Evolutionary conservation across 2,329 filamentous ascomycete species (phyloP).

Genomic region (Botrytis sinoallii): DNA sequence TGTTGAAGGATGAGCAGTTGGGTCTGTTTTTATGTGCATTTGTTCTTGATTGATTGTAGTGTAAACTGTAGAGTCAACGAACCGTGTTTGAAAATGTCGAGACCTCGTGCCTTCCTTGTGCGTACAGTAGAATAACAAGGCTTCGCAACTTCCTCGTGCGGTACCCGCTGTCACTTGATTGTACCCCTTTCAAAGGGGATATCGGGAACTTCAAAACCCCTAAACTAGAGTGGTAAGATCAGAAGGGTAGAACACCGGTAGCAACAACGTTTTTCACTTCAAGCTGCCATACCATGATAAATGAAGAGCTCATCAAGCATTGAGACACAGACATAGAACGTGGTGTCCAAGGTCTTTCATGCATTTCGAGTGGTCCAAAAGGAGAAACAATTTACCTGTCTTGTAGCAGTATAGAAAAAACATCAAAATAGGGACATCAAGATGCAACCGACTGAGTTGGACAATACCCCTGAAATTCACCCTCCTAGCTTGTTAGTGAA

Average conservation of each 20-base stretch:
- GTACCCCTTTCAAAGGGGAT: not conserved
- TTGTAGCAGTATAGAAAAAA: no score
- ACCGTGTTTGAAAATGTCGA: not conserved
- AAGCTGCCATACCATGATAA: not conserved
- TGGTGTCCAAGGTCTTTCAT: not conserved
- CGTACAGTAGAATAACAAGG: no score
- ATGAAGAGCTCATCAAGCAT: not conserved
- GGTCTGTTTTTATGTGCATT: not conserved
- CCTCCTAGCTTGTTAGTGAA: not conserved
- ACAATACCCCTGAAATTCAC: not conserved
- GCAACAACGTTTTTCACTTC: not conserved
- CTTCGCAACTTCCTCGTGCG: not conserved
- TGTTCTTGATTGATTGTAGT: not conserved
- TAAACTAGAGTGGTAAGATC: not conserved
- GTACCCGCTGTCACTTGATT: not conserved
- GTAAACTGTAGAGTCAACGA: not conserved
- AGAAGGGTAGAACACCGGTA: not conserved
- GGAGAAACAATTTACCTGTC: not conserved
- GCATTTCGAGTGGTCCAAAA: not conserved
- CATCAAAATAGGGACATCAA: not conserved
- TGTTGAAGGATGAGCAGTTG: not conserved
- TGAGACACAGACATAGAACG: not conserved
- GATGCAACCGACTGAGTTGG: not conserved
- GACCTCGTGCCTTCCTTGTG: not conserved
- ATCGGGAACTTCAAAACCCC: not conserved